These are phyloP conservation scores for Erigeron canadensis DNA, from an alignment of 129 eudicot species.

Conservation along the genomic window DNA sequence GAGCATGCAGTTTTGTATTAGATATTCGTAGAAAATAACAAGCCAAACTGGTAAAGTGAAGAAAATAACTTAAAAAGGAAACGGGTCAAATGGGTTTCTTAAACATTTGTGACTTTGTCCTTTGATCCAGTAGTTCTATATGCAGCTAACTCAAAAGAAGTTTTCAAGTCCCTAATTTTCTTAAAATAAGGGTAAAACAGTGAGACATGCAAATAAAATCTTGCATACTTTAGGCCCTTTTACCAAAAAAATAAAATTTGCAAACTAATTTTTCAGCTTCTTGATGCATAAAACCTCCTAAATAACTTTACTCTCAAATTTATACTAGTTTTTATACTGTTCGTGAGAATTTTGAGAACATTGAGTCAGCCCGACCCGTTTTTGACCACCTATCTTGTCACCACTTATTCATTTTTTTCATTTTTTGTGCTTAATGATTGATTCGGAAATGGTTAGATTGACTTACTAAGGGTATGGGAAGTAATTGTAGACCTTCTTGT, in stretches of 20 bases:
- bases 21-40: background rate
- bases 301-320: background rate
- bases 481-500: constrained; percentile 64
- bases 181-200: too few species aligned
- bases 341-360: background rate
- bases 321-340: too few species aligned
- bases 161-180: too few species aligned
- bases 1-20: background rate
- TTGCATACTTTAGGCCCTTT: too few species aligned
- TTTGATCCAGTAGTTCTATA: too few species aligned
- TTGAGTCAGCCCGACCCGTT: background rate
- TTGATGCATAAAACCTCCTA: background rate
- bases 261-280: too few species aligned
- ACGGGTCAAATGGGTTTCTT: background rate
- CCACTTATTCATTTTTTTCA: background rate
- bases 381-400: background rate
- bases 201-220: too few species aligned
- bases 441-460: background rate
- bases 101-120: background rate
- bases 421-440: background rate
- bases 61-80: background rate
- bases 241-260: too few species aligned
- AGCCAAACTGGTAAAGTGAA: background rate
- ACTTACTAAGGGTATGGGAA: constrained; percentile 77
- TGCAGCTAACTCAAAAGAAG: too few species aligned